Evolutionary conservation across 108 stramenopile species (phyloP).

Genomic region (Skeletonema costatum): DNA sequence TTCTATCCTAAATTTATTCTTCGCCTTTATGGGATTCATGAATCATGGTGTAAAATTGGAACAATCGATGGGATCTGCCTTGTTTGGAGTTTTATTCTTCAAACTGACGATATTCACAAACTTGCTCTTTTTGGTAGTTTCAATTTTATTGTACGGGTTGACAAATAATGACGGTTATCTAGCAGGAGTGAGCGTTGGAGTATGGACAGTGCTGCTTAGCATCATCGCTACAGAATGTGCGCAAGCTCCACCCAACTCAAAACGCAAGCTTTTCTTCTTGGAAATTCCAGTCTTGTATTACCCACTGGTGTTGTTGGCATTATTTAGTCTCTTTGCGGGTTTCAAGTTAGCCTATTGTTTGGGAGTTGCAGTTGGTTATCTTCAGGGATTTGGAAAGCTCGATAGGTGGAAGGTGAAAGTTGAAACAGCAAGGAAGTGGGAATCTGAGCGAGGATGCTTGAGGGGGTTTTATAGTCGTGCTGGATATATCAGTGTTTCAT

Average conservation of each 20-base stretch:
- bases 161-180: constrained; percentile 46
- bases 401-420: constrained; percentile 44
- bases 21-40: constrained; percentile 72
- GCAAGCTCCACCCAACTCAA: constrained; percentile 60
- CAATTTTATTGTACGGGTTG: constrained; percentile 48
- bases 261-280: constrained; percentile 69
- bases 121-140: constrained; percentile 48
- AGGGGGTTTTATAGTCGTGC: constrained; percentile 35
- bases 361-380: constrained; percentile 79
- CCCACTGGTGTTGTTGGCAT: constrained; percentile 65
- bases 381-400: constrained; percentile 58
- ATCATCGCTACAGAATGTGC: constrained; percentile 78
- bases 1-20: constrained; percentile 60
- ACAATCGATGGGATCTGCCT: constrained; percentile 67
- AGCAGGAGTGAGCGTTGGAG: constrained; percentile 47
- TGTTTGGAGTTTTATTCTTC: constrained; percentile 68
- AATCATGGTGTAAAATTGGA: constrained; percentile 74
- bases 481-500: constrained; percentile 36
- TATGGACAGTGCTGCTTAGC: constrained; percentile 77
- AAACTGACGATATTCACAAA: constrained; percentile 61
- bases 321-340: constrained; percentile 74
- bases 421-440: constrained; percentile 48
- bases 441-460: constrained; percentile 46
- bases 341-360: constrained; percentile 59
- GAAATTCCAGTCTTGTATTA: constrained; percentile 71